Evolutionary conservation across 441 rosid genomes (phyloP).

Genomic region (Corymbia calophylla): DNA sequence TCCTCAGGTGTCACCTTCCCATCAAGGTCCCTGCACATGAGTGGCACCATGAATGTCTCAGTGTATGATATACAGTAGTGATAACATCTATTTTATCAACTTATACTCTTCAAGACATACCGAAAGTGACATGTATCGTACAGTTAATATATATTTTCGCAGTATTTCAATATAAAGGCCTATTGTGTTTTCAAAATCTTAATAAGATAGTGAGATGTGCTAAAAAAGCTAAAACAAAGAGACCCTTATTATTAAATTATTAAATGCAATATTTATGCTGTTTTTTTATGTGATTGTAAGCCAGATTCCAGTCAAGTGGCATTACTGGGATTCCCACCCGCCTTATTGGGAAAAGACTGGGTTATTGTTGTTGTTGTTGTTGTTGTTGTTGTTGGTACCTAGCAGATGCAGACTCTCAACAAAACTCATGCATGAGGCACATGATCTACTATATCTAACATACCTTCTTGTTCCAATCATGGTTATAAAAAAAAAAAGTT

Average conservation of each 20-base stretch:
- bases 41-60: background rate
- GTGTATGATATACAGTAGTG: background rate
- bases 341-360: background rate
- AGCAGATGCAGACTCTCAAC: background rate
- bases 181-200: background rate
- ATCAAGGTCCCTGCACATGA: conserved; percentile 52
- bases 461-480: background rate
- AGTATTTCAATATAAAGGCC: background rate
- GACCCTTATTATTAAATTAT: background rate
- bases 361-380: background rate
- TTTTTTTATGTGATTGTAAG: background rate
- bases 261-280: background rate
- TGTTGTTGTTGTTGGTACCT: background rate
- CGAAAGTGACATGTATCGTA: background rate
- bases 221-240: background rate
- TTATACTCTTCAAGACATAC: background rate
- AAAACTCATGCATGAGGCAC: background rate
- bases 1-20: conserved; percentile 90
- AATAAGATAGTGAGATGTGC: background rate
- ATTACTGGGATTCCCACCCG: background rate
- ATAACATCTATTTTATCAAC: background rate
- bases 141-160: background rate
- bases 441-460: background rate
- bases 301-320: background rate
- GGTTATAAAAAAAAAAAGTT: background rate